Evolutionary conservation across 148 eudicot genomes (phyloP).

Genomic region (Spergularia marina): DNA sequence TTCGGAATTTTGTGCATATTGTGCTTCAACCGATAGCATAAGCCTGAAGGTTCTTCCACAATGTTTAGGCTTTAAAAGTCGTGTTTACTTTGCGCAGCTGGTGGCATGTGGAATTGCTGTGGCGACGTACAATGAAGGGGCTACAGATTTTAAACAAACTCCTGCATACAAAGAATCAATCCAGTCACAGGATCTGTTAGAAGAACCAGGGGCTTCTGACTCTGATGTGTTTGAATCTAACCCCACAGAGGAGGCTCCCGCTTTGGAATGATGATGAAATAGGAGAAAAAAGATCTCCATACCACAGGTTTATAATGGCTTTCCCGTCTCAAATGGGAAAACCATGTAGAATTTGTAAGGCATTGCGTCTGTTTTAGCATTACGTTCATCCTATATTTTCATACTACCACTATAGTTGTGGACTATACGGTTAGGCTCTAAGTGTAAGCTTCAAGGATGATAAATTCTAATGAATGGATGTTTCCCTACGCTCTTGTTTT

Average conservation of each 20-base stretch:
- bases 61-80: background rate
- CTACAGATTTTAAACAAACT: conserved; percentile 88
- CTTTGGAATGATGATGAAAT: conserved; percentile 49
- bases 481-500: background rate
- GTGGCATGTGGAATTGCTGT: conserved; percentile 85
- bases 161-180: conserved; percentile 85
- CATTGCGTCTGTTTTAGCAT: background rate
- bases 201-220: conserved; percentile 65
- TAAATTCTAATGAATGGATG: conserved; percentile 15
- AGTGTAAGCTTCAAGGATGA: conserved; percentile 10
- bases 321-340: conserved; percentile 1
- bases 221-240: conserved; percentile 83
- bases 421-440: background rate
- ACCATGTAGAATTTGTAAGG: conserved; percentile 13
- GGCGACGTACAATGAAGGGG: conserved; percentile 90
- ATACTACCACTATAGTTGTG: conserved; percentile 9
- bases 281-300: conserved; percentile 6
- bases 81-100: conserved; percentile 39
- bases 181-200: conserved; percentile 64
- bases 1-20: background rate
- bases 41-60: background rate
- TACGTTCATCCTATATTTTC: conserved; percentile 7
- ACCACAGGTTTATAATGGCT: background rate
- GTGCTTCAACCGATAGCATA: background rate
- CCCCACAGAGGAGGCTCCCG: conserved; percentile 87